These are phyloP conservation scores for Cladosporium phlei DNA, from an alignment of 2,329 filamentous ascomycete genomes.

Conservation along the genomic window DNA sequence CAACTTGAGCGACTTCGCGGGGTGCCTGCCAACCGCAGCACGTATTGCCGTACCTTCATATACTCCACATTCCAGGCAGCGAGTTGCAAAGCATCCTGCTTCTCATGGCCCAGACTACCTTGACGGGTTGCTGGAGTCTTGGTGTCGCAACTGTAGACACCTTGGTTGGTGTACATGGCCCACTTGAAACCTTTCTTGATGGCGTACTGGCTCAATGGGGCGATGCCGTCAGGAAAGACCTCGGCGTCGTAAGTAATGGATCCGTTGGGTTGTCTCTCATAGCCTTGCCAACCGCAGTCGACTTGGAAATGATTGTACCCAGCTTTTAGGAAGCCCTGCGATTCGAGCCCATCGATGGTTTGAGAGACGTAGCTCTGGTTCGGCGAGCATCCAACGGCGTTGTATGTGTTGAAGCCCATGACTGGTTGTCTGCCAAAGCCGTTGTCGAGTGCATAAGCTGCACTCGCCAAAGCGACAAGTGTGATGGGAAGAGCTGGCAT, in stretches of 20 bases:
- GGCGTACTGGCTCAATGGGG: constrained; percentile 47
- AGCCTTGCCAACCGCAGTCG: constrained; percentile 51
- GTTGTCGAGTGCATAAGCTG: not conserved
- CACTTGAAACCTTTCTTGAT: constrained; percentile 46
- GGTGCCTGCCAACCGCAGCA: too few species aligned
- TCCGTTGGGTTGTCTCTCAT: constrained; percentile 46
- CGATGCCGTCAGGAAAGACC: constrained; percentile 47
- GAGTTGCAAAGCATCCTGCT: constrained; percentile 55
- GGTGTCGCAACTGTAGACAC: constrained; percentile 32
- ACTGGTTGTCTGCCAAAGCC: constrained; percentile 15
- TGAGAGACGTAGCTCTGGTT: constrained; percentile 49
- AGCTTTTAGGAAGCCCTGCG: constrained; percentile 44
- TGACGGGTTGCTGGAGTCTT: constrained; percentile 17
- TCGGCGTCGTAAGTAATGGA: constrained; percentile 37
- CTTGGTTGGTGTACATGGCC: constrained; percentile 42
- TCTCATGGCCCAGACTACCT: constrained; percentile 51
- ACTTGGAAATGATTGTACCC: constrained; percentile 50
- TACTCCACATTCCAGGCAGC: constrained; percentile 58
- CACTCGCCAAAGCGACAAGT: too few species aligned
- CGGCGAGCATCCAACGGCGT: constrained; percentile 49
- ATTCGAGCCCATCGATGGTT: constrained; percentile 45
- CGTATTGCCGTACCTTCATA: constrained; percentile 41
- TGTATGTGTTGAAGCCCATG: constrained; percentile 54
- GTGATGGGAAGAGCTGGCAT: too few species aligned
- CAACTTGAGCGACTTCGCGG: too few species aligned